Conservation (phyloP, 495 filamentous ascomycete genomes). For the Neurospora sp. region DNA sequence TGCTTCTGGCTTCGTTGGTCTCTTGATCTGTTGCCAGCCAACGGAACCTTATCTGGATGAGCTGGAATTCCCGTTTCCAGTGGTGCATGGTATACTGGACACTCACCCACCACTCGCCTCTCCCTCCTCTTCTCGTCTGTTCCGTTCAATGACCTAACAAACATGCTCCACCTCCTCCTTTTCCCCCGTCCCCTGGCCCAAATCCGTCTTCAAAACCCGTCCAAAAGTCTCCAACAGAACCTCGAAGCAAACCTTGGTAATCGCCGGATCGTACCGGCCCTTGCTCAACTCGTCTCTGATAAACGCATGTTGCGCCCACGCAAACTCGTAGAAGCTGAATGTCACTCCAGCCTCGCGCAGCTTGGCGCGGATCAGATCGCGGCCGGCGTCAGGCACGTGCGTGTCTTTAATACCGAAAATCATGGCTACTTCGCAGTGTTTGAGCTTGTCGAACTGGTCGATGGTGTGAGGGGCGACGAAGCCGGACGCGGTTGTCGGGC, state of each 20-base stretch:
- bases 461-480: constrained; percentile 30
- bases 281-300: constrained; percentile 94
- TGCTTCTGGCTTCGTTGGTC: background rate
- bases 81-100: background rate
- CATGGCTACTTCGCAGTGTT: constrained; percentile 65
- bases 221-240: constrained; percentile 82
- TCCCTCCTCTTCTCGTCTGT: background rate
- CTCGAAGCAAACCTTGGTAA: constrained; percentile 85
- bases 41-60: background rate
- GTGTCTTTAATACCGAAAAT: constrained; percentile 89
- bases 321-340: constrained; percentile 81
- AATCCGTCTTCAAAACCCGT: constrained; percentile 62
- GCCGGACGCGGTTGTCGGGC: background rate
- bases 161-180: constrained; percentile 11
- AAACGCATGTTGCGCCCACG: constrained; percentile 91
- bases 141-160: background rate
- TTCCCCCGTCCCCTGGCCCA: constrained; percentile 40
- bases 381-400: constrained; percentile 76
- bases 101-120: background rate
- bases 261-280: constrained; percentile 81
- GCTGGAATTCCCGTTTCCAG: background rate
- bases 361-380: constrained; percentile 78
- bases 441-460: constrained; percentile 48
- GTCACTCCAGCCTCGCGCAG: constrained; percentile 63
- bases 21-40: background rate